Conservation (phyloP, 1,139 yeast species). For the Geotrichum carabidarum region DNA sequence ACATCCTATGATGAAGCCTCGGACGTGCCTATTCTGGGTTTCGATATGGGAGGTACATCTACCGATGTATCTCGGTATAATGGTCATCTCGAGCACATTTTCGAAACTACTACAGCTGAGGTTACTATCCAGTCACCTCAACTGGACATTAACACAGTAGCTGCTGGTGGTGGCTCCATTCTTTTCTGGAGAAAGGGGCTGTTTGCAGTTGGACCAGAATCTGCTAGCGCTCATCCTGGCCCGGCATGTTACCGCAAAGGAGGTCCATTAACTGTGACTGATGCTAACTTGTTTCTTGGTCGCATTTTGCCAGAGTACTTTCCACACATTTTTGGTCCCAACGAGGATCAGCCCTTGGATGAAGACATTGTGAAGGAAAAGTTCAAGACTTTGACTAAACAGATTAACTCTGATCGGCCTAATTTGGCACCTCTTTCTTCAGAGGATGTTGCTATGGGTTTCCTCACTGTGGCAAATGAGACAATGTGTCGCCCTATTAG, state of each 20-base stretch:
- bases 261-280: conserved; percentile 54
- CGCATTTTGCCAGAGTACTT: conserved; percentile 48
- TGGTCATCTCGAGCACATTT: conserved; percentile 49
- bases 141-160: conserved; percentile 53
- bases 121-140: conserved; percentile 55
- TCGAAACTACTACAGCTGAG: conserved; percentile 52
- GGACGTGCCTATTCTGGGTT: conserved; percentile 46
- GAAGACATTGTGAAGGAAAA: conserved; percentile 39
- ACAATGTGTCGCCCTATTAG: conserved; percentile 52
- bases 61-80: conserved; percentile 52
- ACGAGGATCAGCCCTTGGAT: conserved; percentile 48
- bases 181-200: conserved; percentile 48
- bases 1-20: conserved; percentile 40
- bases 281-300: conserved; percentile 51
- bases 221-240: conserved; percentile 56
- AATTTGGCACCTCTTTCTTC: conserved; percentile 33
- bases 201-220: conserved; percentile 52
- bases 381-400: conserved; percentile 41
- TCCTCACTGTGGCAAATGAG: conserved; percentile 48
- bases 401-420: conserved; percentile 41
- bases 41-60: conserved; percentile 60
- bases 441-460: conserved; percentile 49
- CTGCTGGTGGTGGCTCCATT: conserved; percentile 58
- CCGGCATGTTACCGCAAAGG: conserved; percentile 57
- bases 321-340: conserved; percentile 52